Conservation (phyloP, 1,284 basidiomycete species). For the Rhodofomes roseus region DNA sequence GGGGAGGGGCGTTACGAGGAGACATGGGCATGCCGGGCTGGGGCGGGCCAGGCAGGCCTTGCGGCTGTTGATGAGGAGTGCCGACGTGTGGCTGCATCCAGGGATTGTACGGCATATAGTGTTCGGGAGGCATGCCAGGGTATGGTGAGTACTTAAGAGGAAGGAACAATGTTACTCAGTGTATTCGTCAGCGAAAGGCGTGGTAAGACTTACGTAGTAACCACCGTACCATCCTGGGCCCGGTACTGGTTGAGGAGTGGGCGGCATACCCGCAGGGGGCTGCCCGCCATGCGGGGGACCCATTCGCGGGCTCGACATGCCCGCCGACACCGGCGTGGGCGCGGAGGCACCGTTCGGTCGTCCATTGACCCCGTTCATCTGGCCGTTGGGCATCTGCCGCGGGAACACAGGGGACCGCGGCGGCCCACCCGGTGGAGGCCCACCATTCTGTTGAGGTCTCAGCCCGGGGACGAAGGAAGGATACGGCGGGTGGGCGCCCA, state of each 20-base stretch:
- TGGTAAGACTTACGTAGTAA: constrained; percentile 35
- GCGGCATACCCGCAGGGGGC: constrained; percentile 30
- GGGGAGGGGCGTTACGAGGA: constrained; percentile 55
- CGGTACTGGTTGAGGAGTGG: constrained; percentile 39
- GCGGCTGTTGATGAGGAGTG: constrained; percentile 28
- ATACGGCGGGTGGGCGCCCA: constrained; percentile 38
- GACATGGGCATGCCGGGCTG: constrained; percentile 53
- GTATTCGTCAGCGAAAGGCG: constrained; percentile 7
- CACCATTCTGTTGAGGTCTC: constrained; percentile 30
- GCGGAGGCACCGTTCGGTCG: constrained; percentile 50
- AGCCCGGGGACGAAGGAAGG: constrained; percentile 33
- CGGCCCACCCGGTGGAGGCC: constrained; percentile 36
- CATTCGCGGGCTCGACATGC: constrained; percentile 63
- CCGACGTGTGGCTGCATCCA: constrained; percentile 38
- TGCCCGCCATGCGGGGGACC: constrained; percentile 52
- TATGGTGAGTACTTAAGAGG: constrained; percentile 23
- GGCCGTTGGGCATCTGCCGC: constrained; percentile 60
- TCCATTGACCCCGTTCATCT: constrained; percentile 47
- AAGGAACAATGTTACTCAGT: neutral
- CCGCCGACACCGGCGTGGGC: constrained; percentile 38
- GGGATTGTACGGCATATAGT: constrained; percentile 31
- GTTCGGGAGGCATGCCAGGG: constrained; percentile 29
- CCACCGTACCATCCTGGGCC: constrained; percentile 31
- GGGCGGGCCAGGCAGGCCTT: constrained; percentile 36
- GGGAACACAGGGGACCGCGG: constrained; percentile 66